Base-by-base conservation (phyloP, 768 basidiomycete genomes). In the Pleurotus platypus region DNA sequence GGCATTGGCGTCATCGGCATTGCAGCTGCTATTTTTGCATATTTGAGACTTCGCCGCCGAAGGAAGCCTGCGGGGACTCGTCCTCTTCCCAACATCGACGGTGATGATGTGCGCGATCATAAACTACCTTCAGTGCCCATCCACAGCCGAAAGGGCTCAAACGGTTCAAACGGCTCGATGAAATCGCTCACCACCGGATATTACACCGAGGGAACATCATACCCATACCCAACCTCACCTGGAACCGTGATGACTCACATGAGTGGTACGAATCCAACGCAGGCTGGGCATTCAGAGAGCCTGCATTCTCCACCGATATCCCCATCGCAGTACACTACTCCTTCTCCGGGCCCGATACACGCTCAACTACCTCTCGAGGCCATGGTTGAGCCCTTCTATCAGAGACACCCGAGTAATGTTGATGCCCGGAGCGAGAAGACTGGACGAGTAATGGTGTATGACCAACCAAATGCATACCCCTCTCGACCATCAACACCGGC, bases 381-480 rank as follows among this genome's bases (percentile, higher is more conserved):
- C 20, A 35, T 40, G 16, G 38, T 22, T 18, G 15, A 13, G 18
- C 38, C 13, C 20, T 37, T 22, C 51, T 39, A 24, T 15, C 16
- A n/a, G 5, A 30, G 11, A 5, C 24, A 38, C 4, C 39, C 16
- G n/a, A 37, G n/a, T 20, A 20, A 24, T 15, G 20, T 37, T 22
- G 51, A 53, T 24, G 38, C 51, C 12, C 39, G 51, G 11, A 53
- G 51, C 38, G 51, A 53, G 38, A 53, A 53, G 39, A 53, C 37
- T 40, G 30, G 51, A 24, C 51, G 39, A 6, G 30, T 53, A 30
- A 53, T 30, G 15, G 18, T 39, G 7, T 53, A 53, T 22, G 51
- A 39, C 27, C 13, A 53, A 9, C 51, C 51, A n/a, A n/a, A 20
- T 40, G 38, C 27, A 6, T 53, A 53, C 15, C n/a, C 51, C 40